Evolutionary conservation across 495 filamentous ascomycete genomes (phyloP), one percentile per base, ranked within the genome.

Genomic region (Cudoniella acicularis): DNA sequence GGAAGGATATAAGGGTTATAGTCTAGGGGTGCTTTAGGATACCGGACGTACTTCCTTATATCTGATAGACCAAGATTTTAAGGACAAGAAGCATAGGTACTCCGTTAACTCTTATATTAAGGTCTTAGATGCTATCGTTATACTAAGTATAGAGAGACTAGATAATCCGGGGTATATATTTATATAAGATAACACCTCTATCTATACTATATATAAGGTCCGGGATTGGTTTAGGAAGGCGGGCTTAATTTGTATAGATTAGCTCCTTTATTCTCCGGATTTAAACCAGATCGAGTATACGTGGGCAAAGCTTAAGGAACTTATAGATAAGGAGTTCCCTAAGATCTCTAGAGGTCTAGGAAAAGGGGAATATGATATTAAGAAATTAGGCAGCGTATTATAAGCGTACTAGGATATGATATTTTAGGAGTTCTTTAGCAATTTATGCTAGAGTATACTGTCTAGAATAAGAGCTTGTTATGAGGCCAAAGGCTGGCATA

Each of bases 11-110:
- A 24, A 3, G 36, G 11, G 52, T 54, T 36, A 36, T 36, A 36
- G 30, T 36, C 30, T 42, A 54, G 21, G 42, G 13, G 26, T 24
- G 8, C 18, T 56, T 56, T 56, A 22, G 42, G 42, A 45, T 25
- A 48, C 24, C 9, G 17, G 42, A 10, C 11, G 47, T 3, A 22
- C 23, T 10, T 1, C 1, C 26, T 40, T 46, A 4, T 56, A 18
- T 47, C 46, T 56, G 23, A 24, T 56, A 27, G 25, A 56, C 20
- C 22, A 26, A 20, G 42, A 56, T 22, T 56, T 47, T 30, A 23
- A 56, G 25, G 46, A 36, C 2, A 56, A 56, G 42, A 56, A 56
- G 24, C 3, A 56, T 47, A 23, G 25, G 22, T 56, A 56, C 18
- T 25, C 6, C 3, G 22, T 24, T 9, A 27, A 23, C 3, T 56